phyloP scores from a whole-genome alignment of 371 early-diverging fungal species.

The Haplosporangium sp. region DNA sequence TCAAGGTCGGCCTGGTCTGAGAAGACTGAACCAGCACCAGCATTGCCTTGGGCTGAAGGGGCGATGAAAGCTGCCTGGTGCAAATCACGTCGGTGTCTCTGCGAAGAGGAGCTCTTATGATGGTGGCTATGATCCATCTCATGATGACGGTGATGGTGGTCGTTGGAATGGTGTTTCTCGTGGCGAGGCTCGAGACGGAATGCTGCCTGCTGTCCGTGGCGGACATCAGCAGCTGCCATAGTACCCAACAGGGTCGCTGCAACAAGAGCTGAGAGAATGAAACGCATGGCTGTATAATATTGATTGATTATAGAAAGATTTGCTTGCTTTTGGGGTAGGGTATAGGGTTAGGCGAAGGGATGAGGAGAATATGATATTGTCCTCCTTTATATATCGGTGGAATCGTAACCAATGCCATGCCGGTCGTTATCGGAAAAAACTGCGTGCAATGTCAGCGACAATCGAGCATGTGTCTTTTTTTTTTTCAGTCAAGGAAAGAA shows the following conservation, averaged over 20 bases:
- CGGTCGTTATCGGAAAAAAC: too few species aligned
- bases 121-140: slow-evolving; percentile 2
- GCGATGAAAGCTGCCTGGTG: not conserved
- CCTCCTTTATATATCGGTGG: too few species aligned
- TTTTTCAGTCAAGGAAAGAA: slow-evolving; percentile 41
- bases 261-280: slow-evolving; percentile 28
- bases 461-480: too few species aligned
- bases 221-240: not conserved
- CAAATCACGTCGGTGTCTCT: slow-evolving; percentile 21
- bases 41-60: not conserved
- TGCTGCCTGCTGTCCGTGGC: slow-evolving; percentile 25
- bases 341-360: too few species aligned
- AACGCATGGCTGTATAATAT: not conserved
- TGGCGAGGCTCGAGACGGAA: slow-evolving; percentile 42
- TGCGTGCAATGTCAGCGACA: too few species aligned
- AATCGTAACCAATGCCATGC: too few species aligned
- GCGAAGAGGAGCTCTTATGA: slow-evolving; percentile 12
- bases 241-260: not conserved
- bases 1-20: too few species aligned
- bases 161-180: slow-evolving; percentile 1
- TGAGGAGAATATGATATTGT: too few species aligned
- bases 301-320: too few species aligned
- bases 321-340: too few species aligned
- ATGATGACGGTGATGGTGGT: not conserved
- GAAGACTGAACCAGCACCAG: too few species aligned